Conservation (phyloP, 2,329 filamentous ascomycete genomes). For the Aspergillus caelatus region DNA sequence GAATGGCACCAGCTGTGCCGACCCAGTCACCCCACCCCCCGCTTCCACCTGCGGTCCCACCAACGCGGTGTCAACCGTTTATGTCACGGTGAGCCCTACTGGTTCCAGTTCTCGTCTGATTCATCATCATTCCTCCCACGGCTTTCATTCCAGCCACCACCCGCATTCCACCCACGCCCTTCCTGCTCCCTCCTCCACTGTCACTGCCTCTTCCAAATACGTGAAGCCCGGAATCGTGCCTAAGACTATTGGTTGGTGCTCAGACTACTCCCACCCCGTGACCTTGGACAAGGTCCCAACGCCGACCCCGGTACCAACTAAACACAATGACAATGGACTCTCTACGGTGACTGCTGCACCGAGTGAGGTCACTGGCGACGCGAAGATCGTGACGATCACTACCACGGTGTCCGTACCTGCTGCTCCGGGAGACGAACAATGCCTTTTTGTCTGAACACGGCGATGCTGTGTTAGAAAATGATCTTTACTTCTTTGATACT, state of each 20-base stretch:
- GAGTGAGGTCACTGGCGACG: neutral
- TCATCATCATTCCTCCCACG: constrained; percentile 12
- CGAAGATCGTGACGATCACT: neutral
- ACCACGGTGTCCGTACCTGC: neutral
- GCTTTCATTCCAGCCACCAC: neutral
- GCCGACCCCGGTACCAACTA: neutral
- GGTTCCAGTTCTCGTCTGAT: constrained; percentile 19
- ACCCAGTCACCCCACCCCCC: constrained; percentile 19
- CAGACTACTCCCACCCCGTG: constrained; percentile 30
- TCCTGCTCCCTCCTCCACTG: constrained; percentile 18
- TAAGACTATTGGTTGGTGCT: constrained; percentile 30
- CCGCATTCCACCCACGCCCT: constrained; percentile 12
- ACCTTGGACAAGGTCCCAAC: constrained; percentile 22
- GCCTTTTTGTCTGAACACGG: neutral
- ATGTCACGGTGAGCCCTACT: constrained; percentile 28
- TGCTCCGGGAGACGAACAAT: neutral
- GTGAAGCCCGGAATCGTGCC: constrained; percentile 28
- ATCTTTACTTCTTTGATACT: neutral
- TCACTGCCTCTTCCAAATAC: constrained; percentile 14
- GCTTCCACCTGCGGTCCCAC: constrained; percentile 18
- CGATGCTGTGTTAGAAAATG: neutral
- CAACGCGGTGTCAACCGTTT: constrained; percentile 24
- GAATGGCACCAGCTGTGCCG: constrained; percentile 30
- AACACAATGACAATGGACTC: neutral
- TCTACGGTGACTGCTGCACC: neutral